A percentile compares a stretch with the other conserved stretches of the same genome.
These are phyloP conservation scores for Atalantia buxifolia DNA, from an alignment of 345 rosid genomes.

Conservation along the genomic window DNA sequence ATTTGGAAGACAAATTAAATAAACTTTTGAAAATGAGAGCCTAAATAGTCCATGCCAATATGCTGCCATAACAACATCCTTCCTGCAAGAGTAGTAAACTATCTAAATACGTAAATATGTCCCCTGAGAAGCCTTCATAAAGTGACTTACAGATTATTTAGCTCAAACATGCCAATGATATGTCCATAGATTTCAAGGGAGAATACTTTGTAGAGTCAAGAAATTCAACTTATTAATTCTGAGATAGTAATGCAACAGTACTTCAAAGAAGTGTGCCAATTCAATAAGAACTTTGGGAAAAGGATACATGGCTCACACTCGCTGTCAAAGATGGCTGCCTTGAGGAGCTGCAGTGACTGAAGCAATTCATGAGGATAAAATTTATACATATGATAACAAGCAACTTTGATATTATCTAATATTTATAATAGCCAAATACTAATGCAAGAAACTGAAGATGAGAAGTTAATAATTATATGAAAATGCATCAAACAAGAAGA, in stretches of 20 bases:
- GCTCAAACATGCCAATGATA: constrained; percentile 94
- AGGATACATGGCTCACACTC: constrained; percentile 93
- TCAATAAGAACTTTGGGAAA: constrained; percentile 1
- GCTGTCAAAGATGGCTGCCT: constrained; percentile 66
- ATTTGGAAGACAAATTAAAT: constrained; percentile 12
- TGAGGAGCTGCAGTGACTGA: constrained; percentile 84
- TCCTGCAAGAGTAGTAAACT: neutral
- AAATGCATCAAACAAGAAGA: neutral
- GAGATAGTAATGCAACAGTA: neutral
- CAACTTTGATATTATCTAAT: neutral
- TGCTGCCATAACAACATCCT: constrained; percentile 1
- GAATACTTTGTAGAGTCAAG: constrained; percentile 75
- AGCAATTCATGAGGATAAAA: constrained; percentile 8
- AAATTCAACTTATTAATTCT: constrained; percentile 19
- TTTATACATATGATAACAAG: neutral
- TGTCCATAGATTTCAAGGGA: constrained; percentile 88
- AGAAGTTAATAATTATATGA: neutral
- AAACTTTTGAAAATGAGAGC: neutral
- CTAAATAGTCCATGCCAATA: neutral
- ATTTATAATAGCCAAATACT: neutral
- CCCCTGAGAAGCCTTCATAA: constrained; percentile 1
- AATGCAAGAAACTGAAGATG: neutral
- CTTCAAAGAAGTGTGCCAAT: neutral
- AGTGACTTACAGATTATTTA: constrained; percentile 82
- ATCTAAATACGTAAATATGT: neutral